Evolutionary conservation across 345 rosid species (phyloP).

Genomic region (Zanthoxylum bungeanum): DNA sequence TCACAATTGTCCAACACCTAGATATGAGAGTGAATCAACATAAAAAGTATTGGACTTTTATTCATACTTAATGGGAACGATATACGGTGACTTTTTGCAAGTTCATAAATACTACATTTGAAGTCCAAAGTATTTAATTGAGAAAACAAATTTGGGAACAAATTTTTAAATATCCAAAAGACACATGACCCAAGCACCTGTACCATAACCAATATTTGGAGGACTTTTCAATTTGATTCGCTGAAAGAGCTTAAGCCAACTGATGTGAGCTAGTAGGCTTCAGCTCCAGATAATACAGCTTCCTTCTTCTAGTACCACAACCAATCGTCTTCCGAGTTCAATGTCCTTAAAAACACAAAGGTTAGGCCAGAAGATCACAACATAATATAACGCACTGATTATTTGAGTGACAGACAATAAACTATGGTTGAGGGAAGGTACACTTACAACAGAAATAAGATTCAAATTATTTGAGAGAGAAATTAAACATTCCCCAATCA

Average conservation of each 20-base stretch:
- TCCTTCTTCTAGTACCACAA: background rate
- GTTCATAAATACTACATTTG: background rate
- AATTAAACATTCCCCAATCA: background rate
- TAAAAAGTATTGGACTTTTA: background rate
- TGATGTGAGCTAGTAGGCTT: background rate
- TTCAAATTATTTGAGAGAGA: background rate
- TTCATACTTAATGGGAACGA: background rate
- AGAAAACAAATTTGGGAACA: background rate
- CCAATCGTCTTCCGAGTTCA: background rate
- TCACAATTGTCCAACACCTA: no score
- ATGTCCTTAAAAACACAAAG: slow-evolving; percentile 10
- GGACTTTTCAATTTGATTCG: background rate
- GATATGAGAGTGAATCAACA: background rate
- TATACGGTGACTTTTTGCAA: background rate
- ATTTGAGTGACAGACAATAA: background rate
- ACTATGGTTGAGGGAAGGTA: background rate
- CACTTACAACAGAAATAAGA: background rate
- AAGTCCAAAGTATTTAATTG: background rate
- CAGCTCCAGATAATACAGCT: background rate
- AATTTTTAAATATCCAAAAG: background rate
- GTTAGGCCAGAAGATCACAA: slow-evolving; percentile 6
- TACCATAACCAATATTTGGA: background rate
- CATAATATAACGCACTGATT: background rate
- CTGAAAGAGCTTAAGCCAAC: background rate
- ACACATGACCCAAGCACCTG: background rate